These are phyloP conservation scores for Gastrodia elata DNA, from an alignment of 106 monocot species.

Conservation along the genomic window DNA sequence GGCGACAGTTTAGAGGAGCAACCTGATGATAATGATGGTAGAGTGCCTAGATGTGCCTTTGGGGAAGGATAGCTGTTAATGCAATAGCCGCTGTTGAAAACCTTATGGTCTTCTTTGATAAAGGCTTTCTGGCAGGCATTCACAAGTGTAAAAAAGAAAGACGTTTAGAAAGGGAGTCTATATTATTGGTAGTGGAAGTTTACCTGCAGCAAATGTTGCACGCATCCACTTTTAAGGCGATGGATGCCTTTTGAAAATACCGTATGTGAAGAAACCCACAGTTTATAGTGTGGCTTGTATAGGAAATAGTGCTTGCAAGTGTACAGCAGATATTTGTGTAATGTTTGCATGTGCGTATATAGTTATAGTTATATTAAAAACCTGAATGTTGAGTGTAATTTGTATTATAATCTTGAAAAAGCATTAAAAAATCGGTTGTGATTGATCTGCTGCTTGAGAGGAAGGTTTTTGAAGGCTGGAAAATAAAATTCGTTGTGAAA, in stretches of 20 bases:
- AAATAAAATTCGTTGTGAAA: no score
- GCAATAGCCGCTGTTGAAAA: no score
- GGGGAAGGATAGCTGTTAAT: slow-evolving; percentile 2
- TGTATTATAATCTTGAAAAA: no score
- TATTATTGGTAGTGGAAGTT: not conserved
- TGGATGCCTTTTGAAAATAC: slow-evolving; percentile 1
- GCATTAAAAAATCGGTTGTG: no score
- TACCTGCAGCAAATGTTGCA: slow-evolving; percentile 1
- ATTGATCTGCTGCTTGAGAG: no score
- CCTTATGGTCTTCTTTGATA: not conserved
- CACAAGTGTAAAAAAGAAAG: not conserved
- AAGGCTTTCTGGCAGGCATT: not conserved
- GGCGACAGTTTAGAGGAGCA: not conserved
- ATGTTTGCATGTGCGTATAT: not conserved
- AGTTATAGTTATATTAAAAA: not conserved
- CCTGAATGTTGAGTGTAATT: no score
- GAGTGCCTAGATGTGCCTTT: not conserved
- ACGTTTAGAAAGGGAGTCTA: not conserved
- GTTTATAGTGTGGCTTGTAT: not conserved
- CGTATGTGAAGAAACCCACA: not conserved
- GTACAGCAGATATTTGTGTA: not conserved
- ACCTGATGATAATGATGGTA: not conserved
- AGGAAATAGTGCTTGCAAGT: slow-evolving; percentile 6
- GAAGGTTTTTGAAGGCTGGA: no score
- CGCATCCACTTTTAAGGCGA: slow-evolving; percentile 10